Base-by-base conservation (phyloP, 2,329 filamentous ascomycete genomes). In the Apiospora aurea region DNA sequence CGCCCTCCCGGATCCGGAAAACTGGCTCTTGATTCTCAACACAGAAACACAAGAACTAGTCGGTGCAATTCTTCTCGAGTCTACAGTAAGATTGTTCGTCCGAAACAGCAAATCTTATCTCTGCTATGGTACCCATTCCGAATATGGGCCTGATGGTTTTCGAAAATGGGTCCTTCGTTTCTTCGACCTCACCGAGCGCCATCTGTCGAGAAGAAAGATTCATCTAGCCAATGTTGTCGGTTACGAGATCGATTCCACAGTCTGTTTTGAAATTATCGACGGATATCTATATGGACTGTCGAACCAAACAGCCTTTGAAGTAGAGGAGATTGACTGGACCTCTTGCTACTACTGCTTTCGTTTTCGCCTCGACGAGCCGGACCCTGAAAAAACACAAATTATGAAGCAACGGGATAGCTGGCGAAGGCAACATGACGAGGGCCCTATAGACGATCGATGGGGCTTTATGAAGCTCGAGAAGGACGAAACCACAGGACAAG, bases 361-460 rank as follows among this genome's bases (percentile, higher is more conserved):
- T 13, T 89, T 94, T 72, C 88, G 87, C 0, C 82, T 94, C 14
- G 76, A 83, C 44, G 78, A 82, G 2, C 84, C 86, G n/a, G 80
- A 81, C 41, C 76, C 79, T 11, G 79, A 78, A 1, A 79, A 77
- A 10, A 75, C 85, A n/a, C 82, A 87, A 74, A 79, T 80, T 47
- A 82, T 83, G 73, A 81, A 83, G n/a, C 85, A 85, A 71, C 77
- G 80, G 61, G 81, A 83, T 26, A 85, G 91, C 64, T 94, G 91
- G 87, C 86, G 92, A 10, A 88, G 92, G 21, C 86, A 92, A 69
- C 90, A 94, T 75, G 83, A 83, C 41, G 92, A 95, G 78, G 93
- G 93, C 0, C 88, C 91, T 0, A 90, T 94, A 21, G 92, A 95
- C 75, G 91, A 94, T 75, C 87, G 91, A 2, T 95, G 93, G 92